Evolutionary conservation across 129 eudicot species (phyloP).

Genomic region (Arctium minus): DNA sequence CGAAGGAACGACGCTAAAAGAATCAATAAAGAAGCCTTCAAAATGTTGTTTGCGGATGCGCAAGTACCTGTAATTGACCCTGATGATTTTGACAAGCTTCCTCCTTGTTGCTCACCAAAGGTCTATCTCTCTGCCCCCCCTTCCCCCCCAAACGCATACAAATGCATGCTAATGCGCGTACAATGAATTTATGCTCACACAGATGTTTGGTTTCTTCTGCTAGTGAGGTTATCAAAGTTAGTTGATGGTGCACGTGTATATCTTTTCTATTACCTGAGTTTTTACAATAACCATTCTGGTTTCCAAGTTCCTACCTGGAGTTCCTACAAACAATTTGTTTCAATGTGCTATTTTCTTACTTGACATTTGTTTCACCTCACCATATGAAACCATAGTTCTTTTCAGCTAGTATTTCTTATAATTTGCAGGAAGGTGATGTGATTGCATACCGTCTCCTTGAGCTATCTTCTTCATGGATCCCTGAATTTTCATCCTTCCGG

Average conservation of each 20-base stretch:
- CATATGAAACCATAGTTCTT: neutral
- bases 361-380: neutral
- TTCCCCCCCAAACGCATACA: neutral
- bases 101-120: constrained; percentile 52
- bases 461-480: constrained; percentile 76
- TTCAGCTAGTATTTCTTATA: neutral
- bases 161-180: neutral
- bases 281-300: neutral
- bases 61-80: constrained; percentile 30
- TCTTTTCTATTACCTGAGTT: neutral
- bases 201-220: neutral
- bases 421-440: constrained; percentile 72
- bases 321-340: neutral
- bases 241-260: neutral
- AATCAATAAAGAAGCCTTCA: constrained; percentile 30
- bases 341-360: neutral
- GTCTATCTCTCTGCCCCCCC: constrained; percentile 36
- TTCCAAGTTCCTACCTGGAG: neutral
- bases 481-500: constrained; percentile 78
- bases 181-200: neutral
- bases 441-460: constrained; percentile 90
- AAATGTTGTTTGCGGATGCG: constrained; percentile 26
- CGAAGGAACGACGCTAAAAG: constrained; percentile 32
- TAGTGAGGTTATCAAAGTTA: no score
- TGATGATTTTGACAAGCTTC: constrained; percentile 78